phyloP scores from a whole-genome alignment of 2,329 filamentous ascomycete species.

The Claviceps citrina region DNA sequence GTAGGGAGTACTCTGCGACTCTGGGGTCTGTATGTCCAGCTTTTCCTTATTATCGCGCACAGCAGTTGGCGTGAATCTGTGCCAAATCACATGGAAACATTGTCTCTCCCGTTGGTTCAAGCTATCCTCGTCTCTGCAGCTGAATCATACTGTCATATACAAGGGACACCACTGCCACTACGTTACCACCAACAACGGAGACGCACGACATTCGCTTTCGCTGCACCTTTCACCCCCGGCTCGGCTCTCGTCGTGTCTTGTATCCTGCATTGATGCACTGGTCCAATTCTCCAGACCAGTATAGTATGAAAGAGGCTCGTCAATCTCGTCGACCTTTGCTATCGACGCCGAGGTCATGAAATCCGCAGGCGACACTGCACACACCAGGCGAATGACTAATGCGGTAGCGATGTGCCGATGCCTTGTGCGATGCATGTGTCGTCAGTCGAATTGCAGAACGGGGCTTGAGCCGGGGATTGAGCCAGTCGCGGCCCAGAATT shows the following conservation, averaged over 20 bases:
- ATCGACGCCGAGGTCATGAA: neutral
- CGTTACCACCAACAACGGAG: neutral
- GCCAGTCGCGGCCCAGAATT: constrained; percentile 1
- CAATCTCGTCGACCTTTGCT: neutral
- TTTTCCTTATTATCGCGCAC: neutral
- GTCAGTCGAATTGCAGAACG: neutral
- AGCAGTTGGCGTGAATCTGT: constrained; percentile 1
- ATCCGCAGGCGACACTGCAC: neutral
- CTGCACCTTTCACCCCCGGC: neutral
- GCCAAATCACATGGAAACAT: constrained; percentile 1
- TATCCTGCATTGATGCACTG: too few species aligned
- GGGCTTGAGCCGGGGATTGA: neutral
- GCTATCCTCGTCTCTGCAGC: neutral
- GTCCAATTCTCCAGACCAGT: too few species aligned
- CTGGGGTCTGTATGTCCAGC: neutral
- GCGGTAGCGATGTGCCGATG: neutral
- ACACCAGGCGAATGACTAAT: too few species aligned
- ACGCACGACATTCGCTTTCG: constrained; percentile 2
- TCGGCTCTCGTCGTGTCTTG: too few species aligned
- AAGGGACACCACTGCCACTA: neutral
- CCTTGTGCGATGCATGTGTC: neutral
- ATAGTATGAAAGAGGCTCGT: too few species aligned
- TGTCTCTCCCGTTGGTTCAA: neutral
- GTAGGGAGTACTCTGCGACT: neutral
- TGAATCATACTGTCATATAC: neutral